Conservation (phyloP, 306 rosid genomes). For the Fagus sylvatica region DNA sequence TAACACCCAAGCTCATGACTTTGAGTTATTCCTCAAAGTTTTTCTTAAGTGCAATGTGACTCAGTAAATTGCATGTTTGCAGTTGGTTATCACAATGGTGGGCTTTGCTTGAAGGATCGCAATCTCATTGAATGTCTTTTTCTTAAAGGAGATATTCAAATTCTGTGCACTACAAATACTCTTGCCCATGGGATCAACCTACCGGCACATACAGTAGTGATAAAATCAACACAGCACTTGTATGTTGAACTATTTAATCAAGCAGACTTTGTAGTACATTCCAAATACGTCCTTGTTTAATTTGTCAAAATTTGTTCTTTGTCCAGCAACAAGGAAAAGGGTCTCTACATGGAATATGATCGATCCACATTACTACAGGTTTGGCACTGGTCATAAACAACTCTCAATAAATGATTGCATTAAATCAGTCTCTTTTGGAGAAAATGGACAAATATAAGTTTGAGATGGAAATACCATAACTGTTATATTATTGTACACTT, state of each 20-base stretch:
- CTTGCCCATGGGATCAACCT: slow-evolving; percentile 98
- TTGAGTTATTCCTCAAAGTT: background rate
- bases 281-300: slow-evolving; percentile 25
- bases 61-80: slow-evolving; percentile 31
- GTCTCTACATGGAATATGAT: slow-evolving; percentile 94
- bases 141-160: slow-evolving; percentile 92
- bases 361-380: slow-evolving; percentile 93
- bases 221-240: slow-evolving; percentile 97
- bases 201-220: slow-evolving; percentile 97
- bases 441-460: background rate
- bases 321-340: slow-evolving; percentile 92
- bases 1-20: background rate
- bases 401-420: background rate
- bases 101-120: slow-evolving; percentile 94
- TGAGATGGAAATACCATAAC: background rate
- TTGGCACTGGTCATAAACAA: slow-evolving; percentile 28
- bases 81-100: slow-evolving; percentile 99
- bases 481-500: background rate
- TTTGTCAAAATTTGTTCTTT: slow-evolving; percentile 29
- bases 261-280: slow-evolving; percentile 14
- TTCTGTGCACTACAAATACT: slow-evolving; percentile 91
- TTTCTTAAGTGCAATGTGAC: background rate
- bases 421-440: background rate
- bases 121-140: slow-evolving; percentile 86
- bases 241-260: slow-evolving; percentile 37